Conservation (phyloP, 2,329 filamentous ascomycete species). For the Penicillium sp. region DNA sequence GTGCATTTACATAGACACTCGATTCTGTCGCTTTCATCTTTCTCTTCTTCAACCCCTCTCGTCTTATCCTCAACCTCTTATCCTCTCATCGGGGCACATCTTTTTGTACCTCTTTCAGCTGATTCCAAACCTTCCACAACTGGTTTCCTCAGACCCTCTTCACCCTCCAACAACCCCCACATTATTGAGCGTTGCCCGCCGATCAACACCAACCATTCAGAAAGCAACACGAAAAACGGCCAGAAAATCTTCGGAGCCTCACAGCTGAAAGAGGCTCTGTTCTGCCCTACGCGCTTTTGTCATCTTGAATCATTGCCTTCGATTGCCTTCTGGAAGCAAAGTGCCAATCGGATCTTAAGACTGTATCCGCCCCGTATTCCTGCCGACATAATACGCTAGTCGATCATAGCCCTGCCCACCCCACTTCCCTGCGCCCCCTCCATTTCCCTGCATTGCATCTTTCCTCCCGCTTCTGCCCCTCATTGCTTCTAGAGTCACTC, state of each 20-base stretch:
- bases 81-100: background rate
- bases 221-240: background rate
- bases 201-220: background rate
- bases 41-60: background rate
- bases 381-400: slow-evolving; percentile 10
- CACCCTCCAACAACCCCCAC: background rate
- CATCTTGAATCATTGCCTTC: slow-evolving; percentile 3
- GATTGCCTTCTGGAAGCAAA: slow-evolving; percentile 14
- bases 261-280: background rate
- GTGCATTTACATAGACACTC: background rate
- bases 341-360: slow-evolving; percentile 17
- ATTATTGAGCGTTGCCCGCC: background rate
- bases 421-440: slow-evolving; percentile 24
- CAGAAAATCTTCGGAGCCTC: background rate
- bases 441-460: slow-evolving; percentile 14
- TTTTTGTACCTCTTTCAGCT: background rate
- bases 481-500: background rate
- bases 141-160: background rate
- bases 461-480: background rate
- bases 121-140: background rate
- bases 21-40: background rate
- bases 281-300: background rate
- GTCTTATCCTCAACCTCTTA: background rate
- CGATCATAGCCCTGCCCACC: slow-evolving; percentile 17
- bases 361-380: slow-evolving; percentile 4